These are phyloP conservation scores for Apiotrichum veenhuisii DNA, from an alignment of 1,284 basidiomycete genomes.

Conservation along the genomic window DNA sequence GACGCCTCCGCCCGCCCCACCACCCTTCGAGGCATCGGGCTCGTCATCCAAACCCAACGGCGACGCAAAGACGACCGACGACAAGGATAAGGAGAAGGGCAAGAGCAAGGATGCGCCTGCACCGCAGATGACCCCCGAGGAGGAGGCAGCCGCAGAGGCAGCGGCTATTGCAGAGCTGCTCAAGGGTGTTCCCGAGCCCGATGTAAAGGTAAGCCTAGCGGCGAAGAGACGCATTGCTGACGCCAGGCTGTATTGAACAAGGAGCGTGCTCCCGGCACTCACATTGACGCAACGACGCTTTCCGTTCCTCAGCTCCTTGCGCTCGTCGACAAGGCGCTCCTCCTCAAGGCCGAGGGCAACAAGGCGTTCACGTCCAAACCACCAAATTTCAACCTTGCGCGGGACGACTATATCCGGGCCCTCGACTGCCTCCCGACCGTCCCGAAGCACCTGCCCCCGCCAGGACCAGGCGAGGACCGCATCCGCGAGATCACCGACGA, in stretches of 20 bases:
- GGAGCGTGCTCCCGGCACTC: neutral
- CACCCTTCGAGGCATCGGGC: neutral
- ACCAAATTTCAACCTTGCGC: constrained; percentile 25
- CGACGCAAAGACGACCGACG: too few relatives aligned
- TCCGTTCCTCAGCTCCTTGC: constrained; percentile 16
- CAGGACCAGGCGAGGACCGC: constrained; percentile 6
- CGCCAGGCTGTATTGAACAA: neutral
- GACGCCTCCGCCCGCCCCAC: neutral
- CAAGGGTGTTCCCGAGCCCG: neutral
- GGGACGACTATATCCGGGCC: constrained; percentile 31
- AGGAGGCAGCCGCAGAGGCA: neutral
- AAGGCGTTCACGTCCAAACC: constrained; percentile 31
- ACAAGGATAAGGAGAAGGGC: neutral
- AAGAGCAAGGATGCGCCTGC: neutral
- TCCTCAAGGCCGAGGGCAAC: constrained; percentile 39
- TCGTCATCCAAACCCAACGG: neutral
- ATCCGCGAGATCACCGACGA: constrained; percentile 35
- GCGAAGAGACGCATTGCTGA: neutral
- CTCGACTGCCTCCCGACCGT: constrained; percentile 28
- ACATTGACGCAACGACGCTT: neutral
- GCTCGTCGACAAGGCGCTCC: constrained; percentile 26
- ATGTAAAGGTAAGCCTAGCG: neutral
- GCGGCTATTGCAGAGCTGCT: neutral
- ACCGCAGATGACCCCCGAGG: neutral
- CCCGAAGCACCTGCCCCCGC: constrained; percentile 10